Percentiles rank a stretch among this genome's conserved stretches.
Evolutionary conservation across 192 early-diverging fungal genomes (phyloP).

Genomic region (Entomortierella parvispora): DNA sequence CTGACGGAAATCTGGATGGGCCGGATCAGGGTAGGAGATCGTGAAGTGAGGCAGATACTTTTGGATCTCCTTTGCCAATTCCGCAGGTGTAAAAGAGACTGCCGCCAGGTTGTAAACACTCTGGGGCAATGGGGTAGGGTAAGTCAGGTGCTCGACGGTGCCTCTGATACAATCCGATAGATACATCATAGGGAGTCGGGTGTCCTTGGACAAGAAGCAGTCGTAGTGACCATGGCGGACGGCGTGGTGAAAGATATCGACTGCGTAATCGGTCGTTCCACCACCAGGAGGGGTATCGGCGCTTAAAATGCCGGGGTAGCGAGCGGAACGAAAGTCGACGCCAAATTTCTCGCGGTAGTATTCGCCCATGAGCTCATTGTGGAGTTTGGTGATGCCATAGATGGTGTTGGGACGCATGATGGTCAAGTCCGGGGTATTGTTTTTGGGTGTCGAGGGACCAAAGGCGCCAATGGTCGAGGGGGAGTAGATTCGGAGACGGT

Average conservation of each 20-base stretch:
- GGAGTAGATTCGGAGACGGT: conserved; percentile 66
- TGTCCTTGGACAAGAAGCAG: conserved; percentile 67
- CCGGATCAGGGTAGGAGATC: conserved; percentile 60
- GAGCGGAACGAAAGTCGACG: conserved; percentile 72
- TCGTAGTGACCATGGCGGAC: conserved; percentile 65
- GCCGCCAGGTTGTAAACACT: conserved; percentile 73
- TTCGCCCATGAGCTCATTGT: conserved; percentile 74
- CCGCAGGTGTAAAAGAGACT: conserved; percentile 66
- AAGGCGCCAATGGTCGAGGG: conserved; percentile 78
- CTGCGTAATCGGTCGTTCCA: conserved; percentile 75
- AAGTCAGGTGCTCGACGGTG: conserved; percentile 68
- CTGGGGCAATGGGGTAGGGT: conserved; percentile 63
- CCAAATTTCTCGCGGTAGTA: conserved; percentile 72
- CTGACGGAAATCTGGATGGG: conserved; percentile 67
- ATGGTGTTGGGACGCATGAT: conserved; percentile 77
- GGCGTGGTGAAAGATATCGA: conserved; percentile 75
- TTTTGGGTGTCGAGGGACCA: conserved; percentile 71
- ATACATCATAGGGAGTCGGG: conserved; percentile 74
- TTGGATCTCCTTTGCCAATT: conserved; percentile 65
- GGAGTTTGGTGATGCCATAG: conserved; percentile 75
- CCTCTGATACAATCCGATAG: conserved; percentile 72
- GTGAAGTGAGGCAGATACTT: conserved; percentile 62
- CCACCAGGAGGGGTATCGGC: conserved; percentile 74
- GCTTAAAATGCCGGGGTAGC: conserved; percentile 74
- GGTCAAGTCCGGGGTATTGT: conserved; percentile 68